Evolutionary conservation across 2,329 filamentous ascomycete species (phyloP), one percentile per base, ranked within the genome.

Genomic region (Aspergillus ustus): DNA sequence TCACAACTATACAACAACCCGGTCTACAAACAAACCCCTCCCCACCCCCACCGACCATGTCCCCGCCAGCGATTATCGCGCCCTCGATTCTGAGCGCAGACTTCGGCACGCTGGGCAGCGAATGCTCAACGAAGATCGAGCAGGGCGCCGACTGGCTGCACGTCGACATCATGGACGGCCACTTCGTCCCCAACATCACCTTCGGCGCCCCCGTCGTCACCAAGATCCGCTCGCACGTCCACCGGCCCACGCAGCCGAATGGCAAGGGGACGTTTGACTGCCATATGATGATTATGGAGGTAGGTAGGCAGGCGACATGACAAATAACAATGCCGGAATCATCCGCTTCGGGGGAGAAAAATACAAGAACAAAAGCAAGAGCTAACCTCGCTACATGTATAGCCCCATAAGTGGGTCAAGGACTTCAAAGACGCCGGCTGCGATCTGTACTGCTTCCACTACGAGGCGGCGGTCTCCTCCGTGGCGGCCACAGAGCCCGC

Each of bases 241-340:
- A 92, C 60, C 84, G 85, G 69, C 93, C 93, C 3, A 83, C 83
- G 45, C 82, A 85, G 55, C 85, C 85, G 37, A 83, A 90, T 68
- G 93, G 91, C 57, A 91, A 89, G 70, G 95, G 95, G 64, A 98
- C 94, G 15, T 99, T 99, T 77, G 95, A 99, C 80, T 99, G 95
- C 85, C 95, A 99, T 81, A 98, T 99, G 95, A 99, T 99, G 95
- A 96, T 99, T 75, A 89, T 92, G 72, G 94, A 99, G 90, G 92
- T n/a, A n/a, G n/a, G n/a, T n/a, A n/a, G n/a, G n/a, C n/a, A n/a
- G n/a, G n/a, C n/a, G n/a, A n/a, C n/a, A n/a, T n/a, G n/a, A n/a
- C n/a, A n/a, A n/a, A n/a, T n/a, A n/a, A n/a, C n/a, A n/a, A n/a
- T n/a, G n/a, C n/a, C 48, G 48, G 9, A 15, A 44, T 46, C 49